Base-by-base conservation (phyloP, 148 eudicot species). In the Linanthus parryae region DNA sequence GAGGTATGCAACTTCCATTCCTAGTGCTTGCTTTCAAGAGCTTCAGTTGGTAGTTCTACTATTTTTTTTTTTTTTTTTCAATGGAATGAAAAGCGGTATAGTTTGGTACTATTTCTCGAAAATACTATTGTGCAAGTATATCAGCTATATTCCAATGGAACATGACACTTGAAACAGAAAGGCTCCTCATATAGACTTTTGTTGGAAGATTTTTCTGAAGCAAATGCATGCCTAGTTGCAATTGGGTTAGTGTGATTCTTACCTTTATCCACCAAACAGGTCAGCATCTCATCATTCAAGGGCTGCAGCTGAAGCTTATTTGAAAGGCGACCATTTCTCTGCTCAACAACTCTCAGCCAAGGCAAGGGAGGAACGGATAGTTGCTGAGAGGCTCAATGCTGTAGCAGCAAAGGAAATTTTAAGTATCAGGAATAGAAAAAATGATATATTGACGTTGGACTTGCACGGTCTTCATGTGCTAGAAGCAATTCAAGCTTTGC, bases 391-490 rank as follows among this genome's bases (percentile, higher is more conserved):
- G 69, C 83, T 84, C 18, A 84, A 94, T 64, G 77, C 75, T 35
- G 66, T 61, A 69, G 99, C 99, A 30, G 95, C 96, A 30, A 64
- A 69, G 50, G 85, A 80, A 55, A 94, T 94, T 47, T 64, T 94
- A 49, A 54, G 62, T 30, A 41, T 63, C 44, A 78, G 88, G 44
- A 94, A 94, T 52, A 46, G 48, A 39, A 55, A 65, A 49, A 82
- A 78, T 49, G 85, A 75, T 42, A 52, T 58, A 16, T 94, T 96
- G 99, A 82, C 72, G 61, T 57, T 94, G 78, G 99, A 94, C 54
- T 78, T 94, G 71, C 99, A 94, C 60, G 96, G 99, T 56, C 95
- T 88, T 55, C 96, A 94, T 72, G 88, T 88, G 13, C 29, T 64
- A n/a, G 99, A 94, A 78, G 96, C 99, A 33, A 85, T 94, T 40